Percentiles rank a stretch among this genome's conserved stretches.
Evolutionary conservation across 208 protist genomes (phyloP).

Genomic region (Baffinella frigidus): DNA sequence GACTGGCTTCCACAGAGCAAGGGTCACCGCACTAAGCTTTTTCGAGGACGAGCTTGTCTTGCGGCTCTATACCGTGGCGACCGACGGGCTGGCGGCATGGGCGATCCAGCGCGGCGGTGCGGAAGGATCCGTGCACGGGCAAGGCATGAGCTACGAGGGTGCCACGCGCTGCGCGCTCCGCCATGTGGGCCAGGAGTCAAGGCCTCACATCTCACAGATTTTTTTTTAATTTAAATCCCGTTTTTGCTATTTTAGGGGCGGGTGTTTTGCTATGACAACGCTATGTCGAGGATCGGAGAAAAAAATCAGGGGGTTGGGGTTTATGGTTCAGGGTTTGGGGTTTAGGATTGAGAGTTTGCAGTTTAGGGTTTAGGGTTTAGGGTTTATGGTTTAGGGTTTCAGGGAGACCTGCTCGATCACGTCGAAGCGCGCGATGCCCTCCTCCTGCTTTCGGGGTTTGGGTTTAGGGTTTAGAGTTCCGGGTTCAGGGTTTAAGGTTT

Average conservation of each 20-base stretch:
- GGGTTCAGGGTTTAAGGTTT: too few species aligned
- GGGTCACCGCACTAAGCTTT: background rate
- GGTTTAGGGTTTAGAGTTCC: too few species aligned
- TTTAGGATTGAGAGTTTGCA: too few species aligned
- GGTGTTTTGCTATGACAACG: too few species aligned
- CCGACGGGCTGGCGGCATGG: background rate
- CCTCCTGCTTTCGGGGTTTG: too few species aligned
- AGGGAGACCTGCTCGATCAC: background rate
- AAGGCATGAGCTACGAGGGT: background rate
- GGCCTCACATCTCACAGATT: too few species aligned
- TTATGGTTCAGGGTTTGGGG: background rate
- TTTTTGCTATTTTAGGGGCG: too few species aligned
- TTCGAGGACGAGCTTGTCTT: background rate
- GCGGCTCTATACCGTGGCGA: background rate
- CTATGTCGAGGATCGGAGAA: background rate
- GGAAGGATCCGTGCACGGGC: background rate
- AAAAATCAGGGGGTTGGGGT: background rate
- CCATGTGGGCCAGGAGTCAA: too few species aligned
- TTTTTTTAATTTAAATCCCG: too few species aligned
- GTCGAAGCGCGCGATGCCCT: conserved; percentile 18
- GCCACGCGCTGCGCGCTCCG: too few species aligned
- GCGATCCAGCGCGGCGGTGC: background rate
- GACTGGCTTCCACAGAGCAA: background rate
- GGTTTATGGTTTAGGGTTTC: background rate
- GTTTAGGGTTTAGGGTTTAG: background rate